A percentile compares a stretch with the other conserved stretches of the same genome.
phyloP scores from a whole-genome alignment of 208 protist genomes.

The Trypanosoma cruzi region DNA sequence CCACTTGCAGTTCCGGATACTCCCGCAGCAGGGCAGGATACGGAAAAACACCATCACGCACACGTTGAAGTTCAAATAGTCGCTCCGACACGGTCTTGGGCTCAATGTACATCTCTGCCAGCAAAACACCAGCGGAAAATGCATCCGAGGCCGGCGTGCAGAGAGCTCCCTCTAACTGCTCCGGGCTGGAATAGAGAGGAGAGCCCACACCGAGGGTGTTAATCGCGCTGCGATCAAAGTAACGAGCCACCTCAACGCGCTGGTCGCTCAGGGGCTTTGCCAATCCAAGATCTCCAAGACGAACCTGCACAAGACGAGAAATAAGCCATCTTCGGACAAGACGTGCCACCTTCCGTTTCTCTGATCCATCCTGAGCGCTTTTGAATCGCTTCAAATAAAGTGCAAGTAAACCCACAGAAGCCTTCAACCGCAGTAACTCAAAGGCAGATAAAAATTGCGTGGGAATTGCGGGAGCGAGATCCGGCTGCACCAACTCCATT shows the following conservation, averaged over 20 bases:
- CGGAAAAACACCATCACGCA: constrained; percentile 59
- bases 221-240: constrained; percentile 42
- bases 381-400: constrained; percentile 7
- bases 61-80: constrained; percentile 46
- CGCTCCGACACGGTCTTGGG: constrained; percentile 79
- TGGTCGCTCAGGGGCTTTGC: constrained; percentile 51
- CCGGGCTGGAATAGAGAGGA: constrained; percentile 85
- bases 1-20: constrained; percentile 71
- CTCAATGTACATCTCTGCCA: constrained; percentile 86
- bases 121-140: constrained; percentile 71
- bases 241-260: constrained; percentile 35
- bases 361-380: not conserved
- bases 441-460: constrained; percentile 9
- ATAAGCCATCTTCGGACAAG: constrained; percentile 43
- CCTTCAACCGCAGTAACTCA: constrained; percentile 15
- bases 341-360: constrained; percentile 3
- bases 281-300: constrained; percentile 82
- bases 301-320: constrained; percentile 60
- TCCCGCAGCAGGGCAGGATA: constrained; percentile 26
- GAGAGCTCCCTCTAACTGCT: constrained; percentile 69
- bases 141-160: constrained; percentile 69
- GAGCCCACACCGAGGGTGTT: constrained; percentile 87
- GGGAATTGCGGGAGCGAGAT: not conserved
- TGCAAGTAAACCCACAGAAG: constrained; percentile 3
- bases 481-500: not conserved